phyloP scores from a whole-genome alignment of 2,329 filamentous ascomycete genomes.

The Aspergillus quadrilineatus region DNA sequence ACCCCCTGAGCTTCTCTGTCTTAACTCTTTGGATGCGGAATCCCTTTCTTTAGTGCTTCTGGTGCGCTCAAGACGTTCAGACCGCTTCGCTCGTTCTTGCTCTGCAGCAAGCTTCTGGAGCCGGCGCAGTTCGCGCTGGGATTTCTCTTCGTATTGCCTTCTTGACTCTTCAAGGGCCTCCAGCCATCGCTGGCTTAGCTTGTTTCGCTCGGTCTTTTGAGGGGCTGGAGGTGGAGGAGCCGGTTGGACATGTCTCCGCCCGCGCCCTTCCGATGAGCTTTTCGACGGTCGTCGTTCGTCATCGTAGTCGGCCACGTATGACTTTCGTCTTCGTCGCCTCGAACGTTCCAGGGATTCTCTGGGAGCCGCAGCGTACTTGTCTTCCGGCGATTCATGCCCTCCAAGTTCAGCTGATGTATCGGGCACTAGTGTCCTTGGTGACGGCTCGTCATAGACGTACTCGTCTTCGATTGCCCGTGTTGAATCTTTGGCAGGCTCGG shows the following conservation, averaged over 20 bases:
- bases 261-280: conserved; percentile 35
- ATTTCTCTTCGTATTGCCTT: conserved; percentile 36
- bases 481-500: background rate
- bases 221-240: conserved; percentile 20
- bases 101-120: conserved; percentile 22
- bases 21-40: conserved; percentile 5
- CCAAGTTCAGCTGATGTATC: conserved; percentile 7
- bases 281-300: conserved; percentile 39
- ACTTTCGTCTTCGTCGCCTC: conserved; percentile 34
- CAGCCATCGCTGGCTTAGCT: conserved; percentile 35
- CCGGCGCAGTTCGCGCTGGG: conserved; percentile 21
- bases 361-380: conserved; percentile 2
- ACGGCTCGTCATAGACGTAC: conserved; percentile 23
- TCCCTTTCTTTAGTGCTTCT: conserved; percentile 10
- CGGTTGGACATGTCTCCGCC: conserved; percentile 15
- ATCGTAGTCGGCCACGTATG: conserved; percentile 22
- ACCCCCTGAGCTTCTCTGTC: conserved; percentile 24
- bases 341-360: conserved; percentile 17
- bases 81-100: conserved; percentile 21
- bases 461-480: conserved; percentile 14
- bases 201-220: conserved; percentile 33
- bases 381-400: background rate
- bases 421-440: conserved; percentile 2
- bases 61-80: conserved; percentile 18
- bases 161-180: conserved; percentile 38